Evolutionary conservation across 2,329 filamentous ascomycete species (phyloP).

Genomic region (Sporothrix phasma): DNA sequence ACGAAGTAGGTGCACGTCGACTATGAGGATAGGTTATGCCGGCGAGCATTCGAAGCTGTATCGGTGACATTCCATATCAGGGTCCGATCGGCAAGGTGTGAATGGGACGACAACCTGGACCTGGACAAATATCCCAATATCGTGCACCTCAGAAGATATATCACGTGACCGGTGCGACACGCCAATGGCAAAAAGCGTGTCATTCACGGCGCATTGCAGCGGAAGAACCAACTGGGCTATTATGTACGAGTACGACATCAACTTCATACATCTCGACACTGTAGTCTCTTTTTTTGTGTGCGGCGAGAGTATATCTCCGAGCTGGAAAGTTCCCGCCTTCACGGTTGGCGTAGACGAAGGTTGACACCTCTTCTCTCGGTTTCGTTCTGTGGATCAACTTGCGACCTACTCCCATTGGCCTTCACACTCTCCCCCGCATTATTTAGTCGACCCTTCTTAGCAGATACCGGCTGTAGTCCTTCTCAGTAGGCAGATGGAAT

Average conservation of each 20-base stretch:
- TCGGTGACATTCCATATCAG: neutral
- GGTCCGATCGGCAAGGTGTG: neutral
- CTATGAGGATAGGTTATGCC: neutral
- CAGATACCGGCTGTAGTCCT: conserved; percentile 4
- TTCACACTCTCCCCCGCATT: neutral
- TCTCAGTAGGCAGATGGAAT: neutral
- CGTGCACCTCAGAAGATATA: neutral
- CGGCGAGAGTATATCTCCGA: conserved; percentile 8
- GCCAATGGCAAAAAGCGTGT: no score
- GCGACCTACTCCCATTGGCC: neutral
- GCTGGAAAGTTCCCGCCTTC: neutral
- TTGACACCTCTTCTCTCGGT: neutral
- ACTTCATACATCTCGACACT: no score
- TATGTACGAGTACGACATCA: no score
- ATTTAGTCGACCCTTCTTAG: neutral
- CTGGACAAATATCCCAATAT: neutral
- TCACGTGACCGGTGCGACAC: neutral
- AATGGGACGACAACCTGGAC: neutral
- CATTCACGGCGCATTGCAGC: no score
- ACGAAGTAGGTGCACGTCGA: neutral
- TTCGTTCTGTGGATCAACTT: no score
- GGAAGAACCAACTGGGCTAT: no score
- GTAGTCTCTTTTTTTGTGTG: neutral
- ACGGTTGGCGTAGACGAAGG: neutral
- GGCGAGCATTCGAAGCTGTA: neutral